A percentile compares a stretch with the other conserved stretches of the same genome.
phyloP scores from a whole-genome alignment of 2,329 filamentous ascomycete genomes.

The Teratosphaeria zuluensis region DNA sequence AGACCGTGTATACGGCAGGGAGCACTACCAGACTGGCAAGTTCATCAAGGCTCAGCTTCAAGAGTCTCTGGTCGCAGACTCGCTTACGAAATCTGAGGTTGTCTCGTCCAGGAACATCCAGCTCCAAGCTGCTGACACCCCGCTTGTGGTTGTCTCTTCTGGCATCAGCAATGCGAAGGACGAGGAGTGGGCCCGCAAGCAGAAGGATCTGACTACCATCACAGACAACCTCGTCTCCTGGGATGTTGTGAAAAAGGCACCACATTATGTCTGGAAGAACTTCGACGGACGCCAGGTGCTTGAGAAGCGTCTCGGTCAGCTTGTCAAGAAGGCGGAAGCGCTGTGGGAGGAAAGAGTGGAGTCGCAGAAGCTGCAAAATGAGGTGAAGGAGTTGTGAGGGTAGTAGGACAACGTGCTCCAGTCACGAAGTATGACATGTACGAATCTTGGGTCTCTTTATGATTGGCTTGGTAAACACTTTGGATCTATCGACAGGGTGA shows the following conservation, averaged over 20 bases:
- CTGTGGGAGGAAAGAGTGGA: not conserved
- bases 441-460: not conserved
- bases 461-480: not conserved
- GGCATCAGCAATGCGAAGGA: constrained; percentile 59
- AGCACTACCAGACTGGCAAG: constrained; percentile 70
- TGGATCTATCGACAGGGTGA: not conserved
- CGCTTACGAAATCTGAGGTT: constrained; percentile 76
- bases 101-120: constrained; percentile 71
- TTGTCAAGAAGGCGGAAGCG: constrained; percentile 43
- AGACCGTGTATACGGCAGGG: constrained; percentile 76
- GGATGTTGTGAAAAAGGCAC: constrained; percentile 78
- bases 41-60: constrained; percentile 85
- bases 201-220: constrained; percentile 71
- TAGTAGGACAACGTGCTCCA: not conserved
- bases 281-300: constrained; percentile 61
- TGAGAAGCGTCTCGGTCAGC: constrained; percentile 65
- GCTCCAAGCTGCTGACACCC: constrained; percentile 68
- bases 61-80: constrained; percentile 79
- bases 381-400: not conserved
- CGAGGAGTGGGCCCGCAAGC: constrained; percentile 69
- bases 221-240: constrained; percentile 71
- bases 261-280: constrained; percentile 78
- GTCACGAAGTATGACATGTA: not conserved
- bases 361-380: not conserved
- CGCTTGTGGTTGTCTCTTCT: constrained; percentile 73